A percentile compares a stretch with the other conserved stretches of the same genome.
Conservation (phyloP, 495 filamentous ascomycete species). For the Penicillium longicatenatum region DNA sequence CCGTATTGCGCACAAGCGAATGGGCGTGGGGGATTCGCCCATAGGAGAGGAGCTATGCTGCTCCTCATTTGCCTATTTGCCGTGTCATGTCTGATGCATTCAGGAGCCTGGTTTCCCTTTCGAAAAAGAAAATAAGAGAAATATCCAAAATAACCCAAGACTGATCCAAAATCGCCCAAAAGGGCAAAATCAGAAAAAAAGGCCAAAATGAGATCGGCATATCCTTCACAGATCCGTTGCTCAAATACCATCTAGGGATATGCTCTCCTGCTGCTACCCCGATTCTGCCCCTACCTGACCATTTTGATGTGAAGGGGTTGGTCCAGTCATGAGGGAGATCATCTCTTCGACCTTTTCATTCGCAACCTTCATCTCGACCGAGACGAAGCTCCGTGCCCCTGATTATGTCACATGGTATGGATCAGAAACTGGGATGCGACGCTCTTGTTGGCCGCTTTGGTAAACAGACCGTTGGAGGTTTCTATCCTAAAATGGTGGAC, state of each 20-base stretch:
- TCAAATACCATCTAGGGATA: conserved; percentile 9
- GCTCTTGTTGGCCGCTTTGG: conserved; percentile 25
- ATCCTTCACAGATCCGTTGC: conserved; percentile 19
- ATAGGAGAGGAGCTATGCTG: conserved; percentile 24
- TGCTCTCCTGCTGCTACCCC: conserved; percentile 11
- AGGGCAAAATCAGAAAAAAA: too few species aligned
- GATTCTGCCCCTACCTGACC: background rate
- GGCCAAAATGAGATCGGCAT: conserved; percentile 21
- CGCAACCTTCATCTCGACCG: conserved; percentile 13
- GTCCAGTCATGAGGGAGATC: conserved; percentile 21
- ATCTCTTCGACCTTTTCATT: conserved; percentile 18
- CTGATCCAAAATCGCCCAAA: too few species aligned
- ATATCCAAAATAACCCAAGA: background rate
- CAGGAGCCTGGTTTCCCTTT: background rate
- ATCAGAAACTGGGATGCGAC: conserved; percentile 13
- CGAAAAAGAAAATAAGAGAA: background rate
- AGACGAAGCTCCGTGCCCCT: conserved; percentile 20
- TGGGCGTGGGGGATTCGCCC: conserved; percentile 24
- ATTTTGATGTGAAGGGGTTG: background rate
- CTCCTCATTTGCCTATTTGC: conserved; percentile 29
- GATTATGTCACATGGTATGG: conserved; percentile 23
- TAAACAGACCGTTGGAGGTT: conserved; percentile 23
- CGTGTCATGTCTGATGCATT: conserved; percentile 30
- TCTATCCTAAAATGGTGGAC: conserved; percentile 6
- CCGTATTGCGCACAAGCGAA: conserved; percentile 21